Evolutionary conservation across 208 protist genomes (phyloP).

Genomic region (Trypanosoma platydactyli): DNA sequence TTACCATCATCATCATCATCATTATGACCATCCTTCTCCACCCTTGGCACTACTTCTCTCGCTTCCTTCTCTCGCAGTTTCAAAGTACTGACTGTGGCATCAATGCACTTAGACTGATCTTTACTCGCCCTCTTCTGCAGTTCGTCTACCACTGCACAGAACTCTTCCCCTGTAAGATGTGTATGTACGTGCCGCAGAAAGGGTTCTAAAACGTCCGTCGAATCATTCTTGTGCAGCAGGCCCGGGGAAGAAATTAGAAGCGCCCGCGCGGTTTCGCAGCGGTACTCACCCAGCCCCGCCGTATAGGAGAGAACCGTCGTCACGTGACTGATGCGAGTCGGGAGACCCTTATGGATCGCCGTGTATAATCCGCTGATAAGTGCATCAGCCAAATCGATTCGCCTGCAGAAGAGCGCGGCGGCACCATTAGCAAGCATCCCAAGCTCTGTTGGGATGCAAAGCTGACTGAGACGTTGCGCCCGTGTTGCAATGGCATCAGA

Average conservation of each 20-base stretch:
- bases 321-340: conserved; percentile 16
- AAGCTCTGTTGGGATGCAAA: conserved; percentile 58
- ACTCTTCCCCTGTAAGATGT: conserved; percentile 5
- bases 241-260: conserved; percentile 2
- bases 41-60: neutral
- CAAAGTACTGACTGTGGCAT: neutral
- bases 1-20: conserved; percentile 6
- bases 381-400: conserved; percentile 34
- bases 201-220: neutral
- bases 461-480: conserved; percentile 38
- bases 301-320: conserved; percentile 20
- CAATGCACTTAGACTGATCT: conserved; percentile 14
- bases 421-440: conserved; percentile 62
- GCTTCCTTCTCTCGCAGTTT: neutral
- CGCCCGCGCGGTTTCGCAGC: conserved; percentile 13
- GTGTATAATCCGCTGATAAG: conserved; percentile 40
- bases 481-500: conserved; percentile 12
- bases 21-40: neutral
- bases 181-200: conserved; percentile 8
- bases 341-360: conserved; percentile 1
- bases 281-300: conserved; percentile 10
- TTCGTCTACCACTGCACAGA: conserved; percentile 6
- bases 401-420: conserved; percentile 33
- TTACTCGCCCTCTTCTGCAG: conserved; percentile 12
- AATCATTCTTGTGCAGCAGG: conserved; percentile 26